These are phyloP conservation scores for Polyporus arcularius DNA, from an alignment of 768 basidiomycete genomes.

Conservation along the genomic window DNA sequence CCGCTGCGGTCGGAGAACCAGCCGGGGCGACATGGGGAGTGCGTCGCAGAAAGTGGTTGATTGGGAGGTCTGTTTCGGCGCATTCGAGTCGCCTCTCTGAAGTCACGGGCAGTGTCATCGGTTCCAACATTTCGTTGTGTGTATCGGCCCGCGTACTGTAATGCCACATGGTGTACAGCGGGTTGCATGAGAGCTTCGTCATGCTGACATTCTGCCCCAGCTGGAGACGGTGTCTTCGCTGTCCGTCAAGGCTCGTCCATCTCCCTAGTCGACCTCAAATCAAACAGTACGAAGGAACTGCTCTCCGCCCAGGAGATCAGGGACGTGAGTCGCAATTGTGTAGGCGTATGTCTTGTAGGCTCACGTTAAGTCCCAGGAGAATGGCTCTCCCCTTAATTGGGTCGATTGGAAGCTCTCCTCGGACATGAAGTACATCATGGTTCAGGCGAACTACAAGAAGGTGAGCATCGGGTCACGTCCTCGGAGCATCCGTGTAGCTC, in stretches of 20 bases:
- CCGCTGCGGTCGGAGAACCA: no score
- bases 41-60: no score
- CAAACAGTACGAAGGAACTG: conserved; percentile 64
- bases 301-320: conserved; percentile 59
- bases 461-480: conserved; percentile 33
- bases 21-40: no score
- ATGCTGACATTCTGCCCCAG: conserved; percentile 39
- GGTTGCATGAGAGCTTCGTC: background rate
- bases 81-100: no score
- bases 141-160: no score
- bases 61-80: no score
- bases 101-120: no score
- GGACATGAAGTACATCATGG: conserved; percentile 86
- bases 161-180: no score
- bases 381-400: conserved; percentile 53
- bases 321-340: conserved; percentile 49
- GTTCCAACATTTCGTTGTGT: no score
- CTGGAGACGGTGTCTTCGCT: conserved; percentile 93
- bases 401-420: conserved; percentile 80
- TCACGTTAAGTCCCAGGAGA: conserved; percentile 41
- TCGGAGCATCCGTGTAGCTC: background rate
- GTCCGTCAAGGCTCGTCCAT: conserved; percentile 62
- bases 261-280: conserved; percentile 78
- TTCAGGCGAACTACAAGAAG: conserved; percentile 76
- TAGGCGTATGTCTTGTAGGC: no score